These are phyloP conservation scores for Carpinus viminea DNA, from an alignment of 306 rosid genomes.

Conservation along the genomic window DNA sequence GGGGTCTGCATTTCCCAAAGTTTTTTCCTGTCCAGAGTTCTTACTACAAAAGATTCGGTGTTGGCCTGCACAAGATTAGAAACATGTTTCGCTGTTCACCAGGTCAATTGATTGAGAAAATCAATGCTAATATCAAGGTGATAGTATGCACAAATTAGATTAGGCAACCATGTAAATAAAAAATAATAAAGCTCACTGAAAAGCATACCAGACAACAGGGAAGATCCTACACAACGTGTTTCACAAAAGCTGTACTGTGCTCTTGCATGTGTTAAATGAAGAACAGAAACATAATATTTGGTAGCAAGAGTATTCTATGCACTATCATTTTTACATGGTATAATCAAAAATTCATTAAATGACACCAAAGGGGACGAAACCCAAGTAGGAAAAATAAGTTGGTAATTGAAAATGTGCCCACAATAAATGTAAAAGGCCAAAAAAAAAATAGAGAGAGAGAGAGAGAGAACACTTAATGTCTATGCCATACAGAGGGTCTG, in stretches of 20 bases:
- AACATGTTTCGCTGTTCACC: slow-evolving; percentile 18
- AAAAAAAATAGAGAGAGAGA: no score
- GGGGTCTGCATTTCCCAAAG: slow-evolving; percentile 99
- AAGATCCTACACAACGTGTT: background rate
- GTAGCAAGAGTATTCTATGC: no score
- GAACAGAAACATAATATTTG: no score
- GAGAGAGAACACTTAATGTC: no score
- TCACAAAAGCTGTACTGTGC: no score
- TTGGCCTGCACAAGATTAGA: slow-evolving; percentile 65
- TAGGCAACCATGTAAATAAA: background rate
- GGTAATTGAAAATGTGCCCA: no score
- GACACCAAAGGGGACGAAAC: background rate
- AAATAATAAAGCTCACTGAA: background rate
- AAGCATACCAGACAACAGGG: background rate
- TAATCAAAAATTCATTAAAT: no score
- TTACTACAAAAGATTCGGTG: slow-evolving; percentile 69
- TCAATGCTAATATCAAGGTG: background rate
- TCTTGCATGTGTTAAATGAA: no score
- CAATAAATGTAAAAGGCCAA: no score
- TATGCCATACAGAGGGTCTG: no score
- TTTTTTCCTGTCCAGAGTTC: slow-evolving; percentile 80
- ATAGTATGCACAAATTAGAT: slow-evolving; percentile 5
- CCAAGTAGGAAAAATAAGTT: background rate
- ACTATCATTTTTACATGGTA: no score
- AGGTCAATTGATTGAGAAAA: slow-evolving; percentile 13